These are phyloP conservation scores for Cutaneotrichosporon sp. DNA, from an alignment of 1,284 basidiomycete species.

Conservation along the genomic window DNA sequence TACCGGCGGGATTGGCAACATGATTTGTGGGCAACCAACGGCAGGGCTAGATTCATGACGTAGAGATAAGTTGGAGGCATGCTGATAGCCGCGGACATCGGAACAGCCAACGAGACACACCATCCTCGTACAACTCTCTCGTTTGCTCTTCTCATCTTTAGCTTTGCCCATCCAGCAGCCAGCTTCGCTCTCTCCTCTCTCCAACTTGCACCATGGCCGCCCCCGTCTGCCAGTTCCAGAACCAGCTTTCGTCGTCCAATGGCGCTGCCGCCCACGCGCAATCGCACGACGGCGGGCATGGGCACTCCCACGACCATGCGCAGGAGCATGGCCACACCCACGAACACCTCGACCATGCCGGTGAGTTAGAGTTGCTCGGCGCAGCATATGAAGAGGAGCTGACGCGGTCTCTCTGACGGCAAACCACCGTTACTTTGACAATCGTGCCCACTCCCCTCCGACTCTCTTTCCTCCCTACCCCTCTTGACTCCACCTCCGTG, in stretches of 20 bases:
- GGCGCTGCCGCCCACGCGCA: conserved; percentile 14
- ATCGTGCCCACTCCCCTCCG: too few species aligned
- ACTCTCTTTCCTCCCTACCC: neutral
- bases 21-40: neutral
- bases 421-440: too few species aligned
- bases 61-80: neutral
- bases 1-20: neutral
- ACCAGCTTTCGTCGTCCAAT: conserved; percentile 39
- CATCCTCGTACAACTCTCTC: too few species aligned
- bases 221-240: conserved; percentile 48
- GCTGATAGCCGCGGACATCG: neutral
- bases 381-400: neutral
- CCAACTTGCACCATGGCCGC: neutral
- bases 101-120: too few species aligned
- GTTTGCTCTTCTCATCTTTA: neutral
- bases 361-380: conserved; percentile 55
- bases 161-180: neutral
- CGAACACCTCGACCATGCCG: conserved; percentile 83
- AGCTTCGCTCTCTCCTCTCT: neutral
- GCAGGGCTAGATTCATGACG: neutral
- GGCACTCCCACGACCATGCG: conserved; percentile 29
- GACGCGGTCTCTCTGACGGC: too few species aligned
- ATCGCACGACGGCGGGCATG: conserved; percentile 31
- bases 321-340: conserved; percentile 86
- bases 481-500: neutral